phyloP scores from a whole-genome alignment of 1,284 basidiomycete genomes.

The Ceratobasidium sp. region DNA sequence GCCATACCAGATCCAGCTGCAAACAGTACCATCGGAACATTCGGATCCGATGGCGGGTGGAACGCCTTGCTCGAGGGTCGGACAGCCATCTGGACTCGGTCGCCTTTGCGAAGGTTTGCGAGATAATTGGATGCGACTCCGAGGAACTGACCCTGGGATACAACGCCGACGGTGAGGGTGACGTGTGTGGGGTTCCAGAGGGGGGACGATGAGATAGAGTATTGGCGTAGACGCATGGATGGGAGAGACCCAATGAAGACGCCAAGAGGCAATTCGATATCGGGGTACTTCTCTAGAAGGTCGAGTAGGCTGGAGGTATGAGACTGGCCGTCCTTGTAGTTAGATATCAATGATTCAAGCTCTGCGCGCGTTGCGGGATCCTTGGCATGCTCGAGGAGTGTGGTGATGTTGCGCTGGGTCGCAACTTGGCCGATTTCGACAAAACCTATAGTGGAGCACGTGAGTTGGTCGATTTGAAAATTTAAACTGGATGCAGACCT shows the following conservation, averaged over 20 bases:
- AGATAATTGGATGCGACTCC: slow-evolving; percentile 65
- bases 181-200: slow-evolving; percentile 60
- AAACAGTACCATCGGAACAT: slow-evolving; percentile 62
- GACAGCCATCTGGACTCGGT: slow-evolving; percentile 61
- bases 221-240: slow-evolving; percentile 64
- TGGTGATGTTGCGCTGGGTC: slow-evolving; percentile 49
- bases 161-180: slow-evolving; percentile 62
- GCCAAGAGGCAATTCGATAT: slow-evolving; percentile 58
- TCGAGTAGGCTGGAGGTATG: slow-evolving; percentile 60
- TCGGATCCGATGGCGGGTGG: slow-evolving; percentile 62
- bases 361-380: slow-evolving; percentile 47
- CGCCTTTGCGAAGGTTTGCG: slow-evolving; percentile 58
- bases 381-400: slow-evolving; percentile 44
- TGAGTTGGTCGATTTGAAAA: background rate
- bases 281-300: slow-evolving; percentile 59
- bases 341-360: slow-evolving; percentile 53
- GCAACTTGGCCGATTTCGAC: slow-evolving; percentile 52
- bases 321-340: slow-evolving; percentile 57
- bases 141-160: slow-evolving; percentile 57
- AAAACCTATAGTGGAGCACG: slow-evolving; percentile 40
- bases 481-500: background rate
- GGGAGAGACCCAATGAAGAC: slow-evolving; percentile 61
- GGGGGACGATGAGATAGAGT: slow-evolving; percentile 66
- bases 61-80: slow-evolving; percentile 60
- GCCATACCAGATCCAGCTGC: slow-evolving; percentile 64